These are phyloP conservation scores for Suillus paluster DNA, from an alignment of 768 basidiomycete genomes.

Conservation along the genomic window DNA sequence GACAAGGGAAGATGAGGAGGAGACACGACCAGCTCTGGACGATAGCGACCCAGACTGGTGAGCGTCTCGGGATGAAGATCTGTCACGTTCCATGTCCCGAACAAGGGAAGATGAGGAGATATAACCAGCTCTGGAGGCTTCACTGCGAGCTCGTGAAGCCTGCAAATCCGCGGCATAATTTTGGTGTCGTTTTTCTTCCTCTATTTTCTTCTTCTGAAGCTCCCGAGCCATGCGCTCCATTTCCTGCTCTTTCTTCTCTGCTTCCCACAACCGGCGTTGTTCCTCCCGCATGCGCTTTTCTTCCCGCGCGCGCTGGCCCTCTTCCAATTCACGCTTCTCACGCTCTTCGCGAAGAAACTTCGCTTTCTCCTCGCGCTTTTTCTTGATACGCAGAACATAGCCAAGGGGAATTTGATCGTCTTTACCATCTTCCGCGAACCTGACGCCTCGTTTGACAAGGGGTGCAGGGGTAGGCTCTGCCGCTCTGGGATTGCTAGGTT, in stretches of 20 bases:
- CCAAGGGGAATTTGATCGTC: constrained; percentile 73
- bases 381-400: constrained; percentile 72
- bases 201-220: constrained; percentile 37
- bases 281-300: constrained; percentile 50
- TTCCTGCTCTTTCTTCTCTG: constrained; percentile 52
- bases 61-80: constrained; percentile 39
- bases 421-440: constrained; percentile 64
- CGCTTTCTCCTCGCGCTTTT: constrained; percentile 75
- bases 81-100: constrained; percentile 35
- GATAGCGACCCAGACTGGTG: constrained; percentile 30
- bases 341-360: constrained; percentile 65
- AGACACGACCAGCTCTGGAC: too few relatives aligned
- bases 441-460: constrained; percentile 54
- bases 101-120: constrained; percentile 23
- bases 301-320: constrained; percentile 44
- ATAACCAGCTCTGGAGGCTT: constrained; percentile 55
- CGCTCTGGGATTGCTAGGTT: constrained; percentile 2
- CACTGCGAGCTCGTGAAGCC: constrained; percentile 64
- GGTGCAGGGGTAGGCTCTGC: constrained; percentile 17
- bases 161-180: constrained; percentile 62
- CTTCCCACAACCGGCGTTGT: constrained; percentile 47
- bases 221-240: constrained; percentile 50
- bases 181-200: constrained; percentile 58
- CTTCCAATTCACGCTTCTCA: constrained; percentile 54
- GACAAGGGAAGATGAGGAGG: constrained; percentile 25